Evolutionary conservation across 768 basidiomycete genomes (phyloP).

Genomic region (Austroboletus eburneus): DNA sequence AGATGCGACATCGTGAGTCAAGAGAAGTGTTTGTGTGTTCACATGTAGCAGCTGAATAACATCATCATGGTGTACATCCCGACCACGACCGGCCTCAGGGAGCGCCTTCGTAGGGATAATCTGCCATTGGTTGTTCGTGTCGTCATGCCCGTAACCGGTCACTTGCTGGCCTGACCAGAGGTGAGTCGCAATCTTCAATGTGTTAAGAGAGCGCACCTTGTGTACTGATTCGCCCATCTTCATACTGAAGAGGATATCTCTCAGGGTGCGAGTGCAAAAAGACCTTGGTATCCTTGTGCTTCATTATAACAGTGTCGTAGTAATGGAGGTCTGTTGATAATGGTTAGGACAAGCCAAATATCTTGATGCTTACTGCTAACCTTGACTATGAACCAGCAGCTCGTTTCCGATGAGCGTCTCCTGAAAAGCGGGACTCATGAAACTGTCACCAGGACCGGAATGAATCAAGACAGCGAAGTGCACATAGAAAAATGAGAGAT

Average conservation of each 20-base stretch:
- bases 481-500: slow-evolving; percentile 93
- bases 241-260: slow-evolving; percentile 87
- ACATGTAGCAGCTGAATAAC: slow-evolving; percentile 86
- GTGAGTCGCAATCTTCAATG: background rate
- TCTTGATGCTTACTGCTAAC: slow-evolving; percentile 39
- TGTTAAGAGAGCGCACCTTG: slow-evolving; percentile 51
- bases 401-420: slow-evolving; percentile 93
- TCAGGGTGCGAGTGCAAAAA: slow-evolving; percentile 93
- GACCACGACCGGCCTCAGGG: slow-evolving; percentile 89
- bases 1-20: slow-evolving; percentile 97
- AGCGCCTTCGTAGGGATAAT: slow-evolving; percentile 93
- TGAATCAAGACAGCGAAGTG: slow-evolving; percentile 86
- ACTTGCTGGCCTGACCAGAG: slow-evolving; percentile 77
- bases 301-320: slow-evolving; percentile 81
- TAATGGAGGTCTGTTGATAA: slow-evolving; percentile 80
- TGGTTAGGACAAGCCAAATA: background rate
- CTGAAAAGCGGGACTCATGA: slow-evolving; percentile 99
- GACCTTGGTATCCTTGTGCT: slow-evolving; percentile 90
- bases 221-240: slow-evolving; percentile 91
- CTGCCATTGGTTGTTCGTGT: slow-evolving; percentile 95
- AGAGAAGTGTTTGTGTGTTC: slow-evolving; percentile 72
- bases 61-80: slow-evolving; percentile 88
- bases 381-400: slow-evolving; percentile 86
- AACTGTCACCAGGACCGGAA: slow-evolving; percentile 90
- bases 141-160: slow-evolving; percentile 91